Evolutionary conservation across 2,329 filamentous ascomycete genomes (phyloP), one percentile per base, ranked within the genome.

Genomic region (Neodidymelliopsis sp.): DNA sequence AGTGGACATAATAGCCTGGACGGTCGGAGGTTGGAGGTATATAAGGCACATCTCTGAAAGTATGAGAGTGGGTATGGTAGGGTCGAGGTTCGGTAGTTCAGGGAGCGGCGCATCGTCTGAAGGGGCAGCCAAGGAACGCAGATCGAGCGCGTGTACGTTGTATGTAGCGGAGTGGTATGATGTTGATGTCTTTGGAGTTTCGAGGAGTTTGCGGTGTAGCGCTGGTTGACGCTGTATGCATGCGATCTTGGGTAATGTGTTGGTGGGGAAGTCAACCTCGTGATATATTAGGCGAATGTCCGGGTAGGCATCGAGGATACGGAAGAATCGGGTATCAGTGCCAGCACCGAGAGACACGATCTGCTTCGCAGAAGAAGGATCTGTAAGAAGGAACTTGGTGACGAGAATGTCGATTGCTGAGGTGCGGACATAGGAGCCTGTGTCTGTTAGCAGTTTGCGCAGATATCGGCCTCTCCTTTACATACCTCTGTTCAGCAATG

Each of bases 1-100:
- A 9, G 63, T 60, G 27, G 77, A 71, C 16, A 96, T 72, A 4
- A 93, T 84, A 2, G 76, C 74, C 27, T 80, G 78, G 0, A 91
- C 87, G 40, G 86, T 81, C 0, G 80, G 64, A 0, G 86, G 81
- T 7, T 86, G 80, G 1, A 99, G 82, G 66, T 99, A 99, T 70
- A 94, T 90, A 23, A 99, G 81, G 69, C 94, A 99, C 79, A 94
- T 97, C 73, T 99, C 94, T 0, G 93, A 97, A 6, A 99, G 80
- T 18, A 99, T 74, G 7, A 99, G 76, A 0, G 94, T 99, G 0
- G 94, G 91, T 0, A 90, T 62, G 18, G 67, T 83, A 63, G 59
- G 74, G 66, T 76, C 82, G 60, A 76, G 84, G 58, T 60, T 73
- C 2, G 75, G 74, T 8, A 80, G 56, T 35, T 49, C 54, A 33